Evolutionary conservation across 192 early-diverging fungal species (phyloP).

Genomic region (Coemansia sp.): DNA sequence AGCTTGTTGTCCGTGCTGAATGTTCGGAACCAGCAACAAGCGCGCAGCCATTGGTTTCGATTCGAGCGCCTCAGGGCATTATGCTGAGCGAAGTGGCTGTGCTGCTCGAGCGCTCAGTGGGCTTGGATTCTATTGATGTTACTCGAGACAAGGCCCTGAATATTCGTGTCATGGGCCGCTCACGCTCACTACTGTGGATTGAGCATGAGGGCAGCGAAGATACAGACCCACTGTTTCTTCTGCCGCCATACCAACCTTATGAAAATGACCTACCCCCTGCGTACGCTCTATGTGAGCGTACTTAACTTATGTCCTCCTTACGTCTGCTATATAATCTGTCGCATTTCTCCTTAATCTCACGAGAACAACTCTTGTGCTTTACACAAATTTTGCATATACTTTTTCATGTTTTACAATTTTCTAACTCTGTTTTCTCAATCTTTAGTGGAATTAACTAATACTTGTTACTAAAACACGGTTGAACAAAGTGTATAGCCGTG

Average conservation of each 20-base stretch:
- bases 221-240: constrained; percentile 1
- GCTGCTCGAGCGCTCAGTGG: constrained; percentile 12
- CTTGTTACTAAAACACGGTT: not conserved
- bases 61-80: constrained; percentile 37
- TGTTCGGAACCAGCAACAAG: constrained; percentile 11
- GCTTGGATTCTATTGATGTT: constrained; percentile 12
- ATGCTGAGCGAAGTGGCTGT: constrained; percentile 36
- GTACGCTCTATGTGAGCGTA: constrained; percentile 12
- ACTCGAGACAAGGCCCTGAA: constrained; percentile 45
- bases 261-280: constrained; percentile 28
- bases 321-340: not conserved
- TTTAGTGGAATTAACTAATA: too few relatives aligned
- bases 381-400: not conserved
- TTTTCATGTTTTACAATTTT: not conserved
- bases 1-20: constrained; percentile 30
- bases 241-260: constrained; percentile 33
- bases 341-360: not conserved
- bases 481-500: too few relatives aligned
- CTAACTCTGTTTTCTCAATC: not conserved
- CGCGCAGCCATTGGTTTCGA: constrained; percentile 11
- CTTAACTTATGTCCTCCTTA: constrained; percentile 5
- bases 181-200: constrained; percentile 21
- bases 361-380: not conserved
- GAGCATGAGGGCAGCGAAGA: constrained; percentile 6
- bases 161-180: constrained; percentile 40